Evolutionary conservation across 306 rosid species (phyloP).

Genomic region (Amphicarpaea edgeworthii): DNA sequence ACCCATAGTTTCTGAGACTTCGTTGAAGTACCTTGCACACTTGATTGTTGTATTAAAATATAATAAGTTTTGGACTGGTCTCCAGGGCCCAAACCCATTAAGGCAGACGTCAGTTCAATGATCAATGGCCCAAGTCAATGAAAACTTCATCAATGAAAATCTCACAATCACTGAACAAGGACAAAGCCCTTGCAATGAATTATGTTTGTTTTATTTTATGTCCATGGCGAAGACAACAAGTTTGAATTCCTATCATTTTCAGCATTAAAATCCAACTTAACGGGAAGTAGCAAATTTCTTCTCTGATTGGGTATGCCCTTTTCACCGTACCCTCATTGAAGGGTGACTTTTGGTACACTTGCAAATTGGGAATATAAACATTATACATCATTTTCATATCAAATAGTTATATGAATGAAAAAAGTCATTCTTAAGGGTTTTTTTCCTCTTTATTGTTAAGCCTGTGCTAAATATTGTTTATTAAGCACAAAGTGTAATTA

Average conservation of each 20-base stretch:
- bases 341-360: not conserved
- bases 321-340: not conserved
- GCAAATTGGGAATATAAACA: not conserved
- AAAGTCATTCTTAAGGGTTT: not conserved
- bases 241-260: conserved; percentile 26
- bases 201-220: conserved; percentile 4
- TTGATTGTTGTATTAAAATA: not conserved
- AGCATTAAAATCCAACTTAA: conserved; percentile 14
- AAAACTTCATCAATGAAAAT: too few species aligned
- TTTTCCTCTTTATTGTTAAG: not conserved
- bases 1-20: conserved; percentile 6
- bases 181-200: conserved; percentile 5
- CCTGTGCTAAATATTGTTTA: not conserved
- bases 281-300: conserved; percentile 24
- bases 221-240: not conserved
- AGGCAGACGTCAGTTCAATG: not conserved
- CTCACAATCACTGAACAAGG: not conserved
- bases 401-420: not conserved
- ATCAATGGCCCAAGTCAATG: not conserved
- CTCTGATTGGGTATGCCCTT: not conserved
- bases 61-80: not conserved
- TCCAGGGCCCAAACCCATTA: not conserved
- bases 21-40: not conserved
- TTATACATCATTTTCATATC: not conserved
- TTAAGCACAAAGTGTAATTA: not conserved